These are phyloP conservation scores for Gossypium mustelinum DNA, from an alignment of 345 rosid species.

Conservation along the genomic window DNA sequence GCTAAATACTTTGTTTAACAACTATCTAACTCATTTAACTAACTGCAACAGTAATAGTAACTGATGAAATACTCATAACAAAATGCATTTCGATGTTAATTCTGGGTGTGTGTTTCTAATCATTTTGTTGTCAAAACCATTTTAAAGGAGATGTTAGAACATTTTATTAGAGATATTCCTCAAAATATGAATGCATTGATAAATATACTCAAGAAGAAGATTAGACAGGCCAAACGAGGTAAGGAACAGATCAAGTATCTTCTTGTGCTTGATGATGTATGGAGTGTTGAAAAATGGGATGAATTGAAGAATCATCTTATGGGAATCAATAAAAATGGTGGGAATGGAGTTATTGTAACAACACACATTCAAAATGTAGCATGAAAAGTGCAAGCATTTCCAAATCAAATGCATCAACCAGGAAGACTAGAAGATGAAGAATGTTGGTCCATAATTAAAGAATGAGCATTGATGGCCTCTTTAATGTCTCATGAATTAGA, in stretches of 20 bases:
- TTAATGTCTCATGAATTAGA: background rate
- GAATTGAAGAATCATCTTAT: too few relatives aligned
- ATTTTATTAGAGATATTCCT: too few relatives aligned
- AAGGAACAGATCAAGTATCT: background rate
- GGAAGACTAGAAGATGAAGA: background rate
- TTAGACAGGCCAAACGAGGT: background rate
- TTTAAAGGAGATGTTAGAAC: too few relatives aligned
- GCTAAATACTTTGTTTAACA: too few relatives aligned
- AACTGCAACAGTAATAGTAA: too few relatives aligned
- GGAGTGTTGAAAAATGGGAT: background rate
- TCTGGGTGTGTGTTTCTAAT: too few relatives aligned
- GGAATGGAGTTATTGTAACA: background rate
- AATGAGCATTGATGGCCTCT: background rate
- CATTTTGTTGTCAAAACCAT: too few relatives aligned
- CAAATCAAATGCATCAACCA: background rate
- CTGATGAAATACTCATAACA: too few relatives aligned
- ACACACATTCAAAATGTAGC: background rate
- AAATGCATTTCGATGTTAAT: too few relatives aligned
- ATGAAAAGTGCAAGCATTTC: background rate
- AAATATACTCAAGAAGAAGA: too few relatives aligned
- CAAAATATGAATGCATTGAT: too few relatives aligned
- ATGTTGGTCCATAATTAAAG: background rate
- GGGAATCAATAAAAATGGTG: background rate
- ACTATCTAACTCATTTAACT: too few relatives aligned
- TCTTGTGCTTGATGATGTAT: background rate